These are phyloP conservation scores for Setaria viridis DNA, from an alignment of 202 grass and related monocot species.

Conservation along the genomic window DNA sequence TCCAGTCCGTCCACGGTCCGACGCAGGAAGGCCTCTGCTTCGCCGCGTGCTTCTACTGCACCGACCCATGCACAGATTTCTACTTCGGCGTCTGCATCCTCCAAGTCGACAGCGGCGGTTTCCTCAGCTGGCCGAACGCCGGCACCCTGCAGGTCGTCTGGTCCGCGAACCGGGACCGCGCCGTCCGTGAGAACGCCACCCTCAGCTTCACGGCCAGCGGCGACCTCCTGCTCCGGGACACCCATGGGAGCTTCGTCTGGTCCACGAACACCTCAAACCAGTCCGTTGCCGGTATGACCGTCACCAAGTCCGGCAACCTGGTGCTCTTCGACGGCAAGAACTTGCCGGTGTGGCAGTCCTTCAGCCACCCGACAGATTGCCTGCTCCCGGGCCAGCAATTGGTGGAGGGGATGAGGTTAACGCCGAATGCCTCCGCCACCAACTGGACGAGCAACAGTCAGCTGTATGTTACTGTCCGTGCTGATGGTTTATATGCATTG, in stretches of 20 bases:
- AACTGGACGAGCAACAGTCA: slow-evolving; percentile 16
- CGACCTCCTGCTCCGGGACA: slow-evolving; percentile 33
- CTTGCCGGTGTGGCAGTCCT: slow-evolving; percentile 49
- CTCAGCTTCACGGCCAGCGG: slow-evolving; percentile 36
- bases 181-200: slow-evolving; percentile 49
- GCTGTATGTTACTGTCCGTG: slow-evolving; percentile 25
- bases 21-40: not conserved
- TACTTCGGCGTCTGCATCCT: slow-evolving; percentile 30
- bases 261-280: slow-evolving; percentile 18
- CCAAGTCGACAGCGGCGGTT: not conserved
- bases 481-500: slow-evolving; percentile 18
- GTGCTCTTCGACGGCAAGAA: slow-evolving; percentile 43
- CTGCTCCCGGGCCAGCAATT: slow-evolving; percentile 43
- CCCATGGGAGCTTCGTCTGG: slow-evolving; percentile 48
- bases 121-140: not conserved
- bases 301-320: slow-evolving; percentile 54
- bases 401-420: slow-evolving; percentile 30
- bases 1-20: not conserved
- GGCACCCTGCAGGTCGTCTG: slow-evolving; percentile 34
- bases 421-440: slow-evolving; percentile 6
- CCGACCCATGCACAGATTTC: not conserved
- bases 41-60: slow-evolving; percentile 25
- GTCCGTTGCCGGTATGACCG: slow-evolving; percentile 13
- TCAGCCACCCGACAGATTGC: slow-evolving; percentile 51
- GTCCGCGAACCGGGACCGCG: slow-evolving; percentile 45